phyloP scores from a whole-genome alignment of 1,284 basidiomycete genomes.

The Puccinia coronata region DNA sequence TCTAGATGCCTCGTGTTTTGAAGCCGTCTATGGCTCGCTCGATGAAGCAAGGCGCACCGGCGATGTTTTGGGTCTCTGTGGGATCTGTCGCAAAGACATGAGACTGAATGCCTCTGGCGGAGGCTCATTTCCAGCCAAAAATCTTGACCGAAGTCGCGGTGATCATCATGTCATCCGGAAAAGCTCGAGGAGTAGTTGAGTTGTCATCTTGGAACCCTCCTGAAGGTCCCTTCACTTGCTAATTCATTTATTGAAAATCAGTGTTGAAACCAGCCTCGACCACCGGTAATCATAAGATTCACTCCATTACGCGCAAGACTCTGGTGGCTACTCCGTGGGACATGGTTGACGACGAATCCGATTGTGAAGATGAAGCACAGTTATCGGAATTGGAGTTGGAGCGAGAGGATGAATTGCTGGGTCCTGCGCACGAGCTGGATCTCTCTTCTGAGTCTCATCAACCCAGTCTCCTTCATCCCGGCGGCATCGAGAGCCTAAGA shows the following conservation, averaged over 20 bases:
- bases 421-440: conserved; percentile 7
- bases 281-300: conserved; percentile 5
- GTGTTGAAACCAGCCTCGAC: too few relatives aligned
- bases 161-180: not conserved
- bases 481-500: not conserved
- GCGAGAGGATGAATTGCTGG: conserved; percentile 21
- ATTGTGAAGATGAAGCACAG: not conserved
- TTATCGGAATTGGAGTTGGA: conserved; percentile 1
- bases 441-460: conserved; percentile 20
- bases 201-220: not conserved
- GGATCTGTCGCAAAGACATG: conserved; percentile 90
- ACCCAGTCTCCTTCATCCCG: conserved; percentile 1
- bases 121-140: not conserved
- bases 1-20: conserved; percentile 77
- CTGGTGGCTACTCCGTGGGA: not conserved
- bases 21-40: conserved; percentile 86
- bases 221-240: too few relatives aligned
- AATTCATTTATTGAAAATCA: not conserved
- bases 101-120: not conserved
- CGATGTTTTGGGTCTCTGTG: conserved; percentile 77
- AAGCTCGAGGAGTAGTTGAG: not conserved
- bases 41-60: conserved; percentile 65
- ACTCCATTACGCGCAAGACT: conserved; percentile 30
- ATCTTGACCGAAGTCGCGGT: not conserved
- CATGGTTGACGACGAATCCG: conserved; percentile 8